Percentiles rank a stretch among this genome's conserved stretches.
phyloP scores from a whole-genome alignment of 2,329 filamentous ascomycete genomes.

The Penicillium occitanis region DNA sequence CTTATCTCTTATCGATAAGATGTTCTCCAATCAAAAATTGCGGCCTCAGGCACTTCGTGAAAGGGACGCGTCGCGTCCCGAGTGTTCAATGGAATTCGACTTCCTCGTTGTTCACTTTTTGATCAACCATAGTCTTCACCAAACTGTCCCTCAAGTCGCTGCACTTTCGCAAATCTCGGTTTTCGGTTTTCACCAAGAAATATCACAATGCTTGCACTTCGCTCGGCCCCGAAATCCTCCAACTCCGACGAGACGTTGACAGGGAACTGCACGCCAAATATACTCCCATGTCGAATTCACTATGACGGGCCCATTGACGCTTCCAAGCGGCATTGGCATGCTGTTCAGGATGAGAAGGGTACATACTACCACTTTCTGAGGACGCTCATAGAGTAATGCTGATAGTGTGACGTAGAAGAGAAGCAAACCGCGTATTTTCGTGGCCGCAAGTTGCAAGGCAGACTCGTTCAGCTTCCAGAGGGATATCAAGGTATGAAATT shows the following conservation, averaged over 20 bases:
- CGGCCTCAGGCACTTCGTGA: not conserved
- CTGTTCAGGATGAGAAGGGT: constrained; percentile 50
- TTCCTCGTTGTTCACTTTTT: not conserved
- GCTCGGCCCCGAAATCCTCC: constrained; percentile 28
- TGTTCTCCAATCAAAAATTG: not conserved
- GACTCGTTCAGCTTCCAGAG: constrained; percentile 64
- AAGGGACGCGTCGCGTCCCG: constrained; percentile 14
- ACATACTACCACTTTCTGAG: not conserved
- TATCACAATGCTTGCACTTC: constrained; percentile 37
- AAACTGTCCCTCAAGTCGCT: not conserved
- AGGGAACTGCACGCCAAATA: constrained; percentile 59
- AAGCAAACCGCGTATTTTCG: constrained; percentile 67
- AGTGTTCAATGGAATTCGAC: not conserved
- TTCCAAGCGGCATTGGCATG: constrained; percentile 68
- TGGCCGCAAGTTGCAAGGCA: constrained; percentile 74
- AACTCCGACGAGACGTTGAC: not conserved
- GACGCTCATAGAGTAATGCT: not conserved
- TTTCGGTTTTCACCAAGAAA: not conserved
- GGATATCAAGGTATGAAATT: constrained; percentile 59
- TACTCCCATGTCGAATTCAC: constrained; percentile 78
- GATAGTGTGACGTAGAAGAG: constrained; percentile 23
- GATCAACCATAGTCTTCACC: not conserved
- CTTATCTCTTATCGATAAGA: not conserved
- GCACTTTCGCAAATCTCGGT: too few species aligned
- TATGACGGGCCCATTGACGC: constrained; percentile 71